phyloP scores from a whole-genome alignment of 768 basidiomycete species.

The Tricholoma bakamatsutake region DNA sequence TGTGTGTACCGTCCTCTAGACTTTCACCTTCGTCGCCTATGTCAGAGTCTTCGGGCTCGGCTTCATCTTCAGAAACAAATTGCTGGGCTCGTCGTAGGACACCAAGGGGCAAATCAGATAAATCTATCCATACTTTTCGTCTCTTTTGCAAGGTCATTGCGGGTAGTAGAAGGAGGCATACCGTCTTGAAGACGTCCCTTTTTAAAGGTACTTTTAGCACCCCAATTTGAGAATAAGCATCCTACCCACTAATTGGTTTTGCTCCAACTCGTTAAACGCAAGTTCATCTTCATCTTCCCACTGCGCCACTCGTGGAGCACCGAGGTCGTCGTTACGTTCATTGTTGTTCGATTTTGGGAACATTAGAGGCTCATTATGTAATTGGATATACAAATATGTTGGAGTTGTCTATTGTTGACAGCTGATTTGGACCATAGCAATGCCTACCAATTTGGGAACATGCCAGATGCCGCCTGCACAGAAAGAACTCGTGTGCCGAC shows the following conservation, averaged over 20 bases:
- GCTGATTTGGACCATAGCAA: too few species aligned
- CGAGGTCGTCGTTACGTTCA: not conserved
- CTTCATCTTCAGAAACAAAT: slow-evolving; percentile 38
- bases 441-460: too few species aligned
- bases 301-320: not conserved
- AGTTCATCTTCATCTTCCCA: slow-evolving; percentile 10
- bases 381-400: not conserved
- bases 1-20: not conserved
- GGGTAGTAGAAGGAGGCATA: not conserved
- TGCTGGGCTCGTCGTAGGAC: slow-evolving; percentile 56
- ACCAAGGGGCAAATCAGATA: slow-evolving; percentile 57
- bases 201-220: not conserved
- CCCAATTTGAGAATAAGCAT: not conserved
- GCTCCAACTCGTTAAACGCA: not conserved
- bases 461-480: too few species aligned
- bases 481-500: too few species aligned
- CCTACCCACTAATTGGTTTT: not conserved
- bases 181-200: not conserved
- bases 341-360: not conserved
- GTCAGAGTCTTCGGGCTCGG: slow-evolving; percentile 15
- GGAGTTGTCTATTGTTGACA: too few species aligned
- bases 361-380: not conserved
- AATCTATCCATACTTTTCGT: slow-evolving; percentile 30
- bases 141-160: not conserved
- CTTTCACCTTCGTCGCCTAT: slow-evolving; percentile 2